phyloP scores from a whole-genome alignment of 179 eudicot species.

The Heliamphora pulchella region DNA sequence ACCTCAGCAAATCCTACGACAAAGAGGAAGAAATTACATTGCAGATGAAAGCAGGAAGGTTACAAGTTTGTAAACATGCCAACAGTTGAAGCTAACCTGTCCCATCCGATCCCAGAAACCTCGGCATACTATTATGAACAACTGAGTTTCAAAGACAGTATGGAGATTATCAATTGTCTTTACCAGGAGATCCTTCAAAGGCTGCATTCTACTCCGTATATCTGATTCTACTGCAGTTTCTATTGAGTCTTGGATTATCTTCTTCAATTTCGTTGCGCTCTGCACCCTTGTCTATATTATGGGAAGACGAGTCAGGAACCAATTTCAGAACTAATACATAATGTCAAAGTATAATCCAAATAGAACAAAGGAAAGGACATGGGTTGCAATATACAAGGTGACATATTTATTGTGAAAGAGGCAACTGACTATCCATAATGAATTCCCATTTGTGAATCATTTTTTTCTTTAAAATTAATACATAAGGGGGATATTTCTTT shows the following conservation, averaged over 20 bases:
- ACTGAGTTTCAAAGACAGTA: constrained; percentile 46
- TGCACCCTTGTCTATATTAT: constrained; percentile 51
- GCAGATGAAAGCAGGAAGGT: neutral
- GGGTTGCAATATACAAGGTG: neutral
- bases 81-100: constrained; percentile 36
- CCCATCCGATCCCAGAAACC: constrained; percentile 92
- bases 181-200: constrained; percentile 53
- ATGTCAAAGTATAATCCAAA: neutral
- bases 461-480: neutral
- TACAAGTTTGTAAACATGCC: neutral
- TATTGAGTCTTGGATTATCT: constrained; percentile 74
- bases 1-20: constrained; percentile 62
- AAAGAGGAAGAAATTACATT: neutral
- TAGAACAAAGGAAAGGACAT: no score
- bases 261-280: constrained; percentile 57
- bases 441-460: neutral
- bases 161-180: constrained; percentile 60
- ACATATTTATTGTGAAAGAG: neutral
- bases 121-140: constrained; percentile 59
- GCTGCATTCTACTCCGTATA: constrained; percentile 62
- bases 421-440: neutral
- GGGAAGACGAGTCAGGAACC: neutral
- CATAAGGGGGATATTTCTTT: neutral
- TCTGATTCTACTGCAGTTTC: constrained; percentile 52
- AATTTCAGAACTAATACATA: neutral